These are phyloP conservation scores for Thalassiosira profunda DNA, from an alignment of 108 stramenopile genomes.

Conservation along the genomic window DNA sequence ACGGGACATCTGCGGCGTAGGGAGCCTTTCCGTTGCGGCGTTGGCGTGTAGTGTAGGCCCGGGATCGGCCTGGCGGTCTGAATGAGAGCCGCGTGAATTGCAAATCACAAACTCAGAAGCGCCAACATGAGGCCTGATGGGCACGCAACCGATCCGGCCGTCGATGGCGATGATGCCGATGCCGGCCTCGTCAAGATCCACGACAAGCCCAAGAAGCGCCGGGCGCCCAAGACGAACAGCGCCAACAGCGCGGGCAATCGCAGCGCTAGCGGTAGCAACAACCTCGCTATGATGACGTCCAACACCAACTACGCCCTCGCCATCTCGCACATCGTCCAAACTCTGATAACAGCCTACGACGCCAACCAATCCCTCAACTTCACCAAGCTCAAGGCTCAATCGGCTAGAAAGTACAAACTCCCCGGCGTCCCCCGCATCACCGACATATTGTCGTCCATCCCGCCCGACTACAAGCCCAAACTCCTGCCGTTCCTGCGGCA, in stretches of 20 bases:
- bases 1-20: too few relatives aligned
- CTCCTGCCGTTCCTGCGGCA: conserved; percentile 88
- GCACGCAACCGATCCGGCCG: conserved; percentile 5
- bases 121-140: too few relatives aligned
- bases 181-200: conserved; percentile 48
- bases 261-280: not conserved
- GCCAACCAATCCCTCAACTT: conserved; percentile 82
- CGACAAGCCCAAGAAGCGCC: conserved; percentile 17
- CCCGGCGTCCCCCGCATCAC: conserved; percentile 88
- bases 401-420: conserved; percentile 85
- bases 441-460: conserved; percentile 93
- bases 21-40: too few relatives aligned
- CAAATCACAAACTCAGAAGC: too few relatives aligned
- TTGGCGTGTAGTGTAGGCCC: too few relatives aligned
- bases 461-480: conserved; percentile 74
- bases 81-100: too few relatives aligned
- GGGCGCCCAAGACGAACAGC: conserved; percentile 9
- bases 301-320: conserved; percentile 72
- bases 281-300: conserved; percentile 18
- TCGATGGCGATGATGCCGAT: conserved; percentile 17
- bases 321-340: conserved; percentile 84
- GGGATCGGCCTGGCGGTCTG: too few relatives aligned
- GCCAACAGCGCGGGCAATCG: not conserved
- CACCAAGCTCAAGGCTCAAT: conserved; percentile 79
- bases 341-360: conserved; percentile 89